A percentile compares a stretch with the other conserved stretches of the same genome.
These are phyloP conservation scores for Vitis hybrid DNA, from an alignment of 177 flowering plant species.

Conservation along the genomic window DNA sequence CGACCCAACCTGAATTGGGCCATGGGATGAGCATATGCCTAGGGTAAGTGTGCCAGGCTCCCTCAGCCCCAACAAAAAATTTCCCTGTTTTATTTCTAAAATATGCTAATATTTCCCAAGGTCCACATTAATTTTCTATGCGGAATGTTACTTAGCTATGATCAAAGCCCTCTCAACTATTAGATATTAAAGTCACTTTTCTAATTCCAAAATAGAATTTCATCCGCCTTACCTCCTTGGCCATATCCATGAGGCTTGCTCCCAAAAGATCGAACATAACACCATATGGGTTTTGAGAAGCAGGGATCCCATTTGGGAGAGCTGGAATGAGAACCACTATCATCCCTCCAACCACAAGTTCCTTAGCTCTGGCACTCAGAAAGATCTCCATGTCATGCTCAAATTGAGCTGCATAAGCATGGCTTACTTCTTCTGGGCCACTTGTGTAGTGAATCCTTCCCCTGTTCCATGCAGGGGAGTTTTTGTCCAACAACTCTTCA, in stretches of 20 bases:
- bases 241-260: conserved; percentile 22
- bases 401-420: conserved; percentile 39
- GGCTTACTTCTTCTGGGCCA: conserved; percentile 19
- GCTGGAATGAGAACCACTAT: conserved; percentile 14
- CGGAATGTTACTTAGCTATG: no score
- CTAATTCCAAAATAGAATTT: no score
- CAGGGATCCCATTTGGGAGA: not conserved
- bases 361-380: conserved; percentile 30
- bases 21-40: no score
- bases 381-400: conserved; percentile 29
- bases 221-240: conserved; percentile 9
- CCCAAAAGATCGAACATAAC: conserved; percentile 10
- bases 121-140: no score
- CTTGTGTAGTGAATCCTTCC: conserved; percentile 35
- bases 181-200: no score
- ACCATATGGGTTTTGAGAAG: not conserved
- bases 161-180: no score
- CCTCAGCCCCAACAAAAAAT: no score
- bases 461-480: conserved; percentile 35
- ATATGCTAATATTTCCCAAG: no score
- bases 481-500: conserved; percentile 15
- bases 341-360: conserved; percentile 28
- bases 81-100: no score
- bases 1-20: no score
- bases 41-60: no score